Base-by-base conservation (phyloP, 2,329 filamentous ascomycete species). In the Xylaria sp. region DNA sequence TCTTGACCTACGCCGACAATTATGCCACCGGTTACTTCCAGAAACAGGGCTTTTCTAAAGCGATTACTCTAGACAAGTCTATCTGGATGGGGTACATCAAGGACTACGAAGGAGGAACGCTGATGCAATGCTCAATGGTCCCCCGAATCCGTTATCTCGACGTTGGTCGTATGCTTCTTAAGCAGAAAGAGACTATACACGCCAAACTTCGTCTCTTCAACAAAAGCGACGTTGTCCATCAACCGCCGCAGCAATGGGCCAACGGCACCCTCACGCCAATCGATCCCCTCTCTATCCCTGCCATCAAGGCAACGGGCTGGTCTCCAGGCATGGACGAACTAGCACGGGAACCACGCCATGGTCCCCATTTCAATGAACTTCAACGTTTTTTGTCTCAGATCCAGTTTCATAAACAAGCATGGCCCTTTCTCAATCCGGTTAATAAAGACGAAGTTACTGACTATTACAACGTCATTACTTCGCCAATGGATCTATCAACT, bases 1-100 rank as follows among this genome's bases (percentile, higher is more conserved):
- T 99, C 80, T 86, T 99, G 2, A 99, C 96, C 0, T 99, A 99
- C 77, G 96, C 96, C 72, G 96, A 99, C 80, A 99, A 99, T 80
- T 98, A 98, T 78, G 96, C 96, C 45, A 99, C 97, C 72, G 96
- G 96, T 11, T 99, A 99, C 80, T 99, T 99, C 81, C 97, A 98
- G 81, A 99, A 99, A 79, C 96, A 99, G 79, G 96, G 96, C 0
- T 99, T 99, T 78, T 98, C 96, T 1, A 99, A 99, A 79, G 95
- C 99, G 75, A 98, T 99, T 72, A 97, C 94, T 0, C 88, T 99
- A 0, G 92, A 96, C 67, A 92, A 90, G 75, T 90, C 91, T 1
- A 90, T 93, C 3, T 99, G 96, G 96, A 98, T 98, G 96, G 96
- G 96, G 2, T 99, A 98, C 76, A 99, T 99, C 84, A 99, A 99